These are phyloP conservation scores for Neofusicoccum kwambonambiense DNA, from an alignment of 2,329 filamentous ascomycete species.

Conservation along the genomic window DNA sequence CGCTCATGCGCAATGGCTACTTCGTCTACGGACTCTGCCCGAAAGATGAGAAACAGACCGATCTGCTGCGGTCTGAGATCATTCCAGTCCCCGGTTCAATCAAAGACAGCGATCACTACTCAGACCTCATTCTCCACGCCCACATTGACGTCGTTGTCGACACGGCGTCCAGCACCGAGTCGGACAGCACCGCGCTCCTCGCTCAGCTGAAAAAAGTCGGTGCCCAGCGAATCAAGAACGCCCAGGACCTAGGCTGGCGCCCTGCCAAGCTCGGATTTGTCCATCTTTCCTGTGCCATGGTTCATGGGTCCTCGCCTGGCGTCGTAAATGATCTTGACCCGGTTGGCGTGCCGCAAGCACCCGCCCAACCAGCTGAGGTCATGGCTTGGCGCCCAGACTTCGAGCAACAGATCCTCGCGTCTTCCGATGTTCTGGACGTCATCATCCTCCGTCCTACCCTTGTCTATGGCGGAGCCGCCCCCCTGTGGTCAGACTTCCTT, in stretches of 20 bases:
- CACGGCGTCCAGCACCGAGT: constrained; percentile 25
- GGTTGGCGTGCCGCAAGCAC: constrained; percentile 24
- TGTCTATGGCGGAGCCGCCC: constrained; percentile 37
- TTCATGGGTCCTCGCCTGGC: constrained; percentile 33
- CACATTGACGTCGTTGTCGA: constrained; percentile 40
- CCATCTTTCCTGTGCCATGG: constrained; percentile 40
- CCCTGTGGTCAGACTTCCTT: constrained; percentile 31
- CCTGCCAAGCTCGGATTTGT: constrained; percentile 40
- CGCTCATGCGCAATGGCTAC: constrained; percentile 30
- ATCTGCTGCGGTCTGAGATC: constrained; percentile 33
- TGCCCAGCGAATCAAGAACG: constrained; percentile 22
- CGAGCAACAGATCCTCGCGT: constrained; percentile 34
- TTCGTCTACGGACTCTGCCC: constrained; percentile 39
- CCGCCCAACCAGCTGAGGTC: constrained; percentile 24
- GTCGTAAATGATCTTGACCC: constrained; percentile 32
- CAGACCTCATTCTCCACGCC: constrained; percentile 1
- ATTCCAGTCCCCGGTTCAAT: constrained; percentile 30
- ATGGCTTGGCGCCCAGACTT: constrained; percentile 33
- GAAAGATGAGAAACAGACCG: constrained; percentile 30
- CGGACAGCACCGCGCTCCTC: constrained; percentile 27
- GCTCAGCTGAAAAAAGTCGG: constrained; percentile 24
- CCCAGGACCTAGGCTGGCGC: constrained; percentile 20
- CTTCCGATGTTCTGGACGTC: constrained; percentile 33
- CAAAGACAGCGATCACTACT: constrained; percentile 7
- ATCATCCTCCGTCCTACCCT: constrained; percentile 34